Evolutionary conservation across 805 yeast species (phyloP).

Genomic region (Pichia scutulata): DNA sequence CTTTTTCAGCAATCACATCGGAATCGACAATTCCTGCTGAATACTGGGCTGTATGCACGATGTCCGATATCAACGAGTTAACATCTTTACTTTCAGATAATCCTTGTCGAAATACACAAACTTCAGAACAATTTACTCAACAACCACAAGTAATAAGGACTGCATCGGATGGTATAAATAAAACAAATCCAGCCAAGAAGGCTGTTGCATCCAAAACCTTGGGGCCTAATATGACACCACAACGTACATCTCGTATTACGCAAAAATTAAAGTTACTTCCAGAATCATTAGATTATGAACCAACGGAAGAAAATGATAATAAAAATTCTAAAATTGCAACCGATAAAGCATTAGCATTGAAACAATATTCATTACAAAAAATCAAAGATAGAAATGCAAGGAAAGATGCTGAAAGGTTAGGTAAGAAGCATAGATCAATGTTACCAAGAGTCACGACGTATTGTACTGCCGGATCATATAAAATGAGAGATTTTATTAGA

Average conservation of each 20-base stretch:
- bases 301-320: conserved; percentile 15
- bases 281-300: conserved; percentile 36
- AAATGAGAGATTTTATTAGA: conserved; percentile 76
- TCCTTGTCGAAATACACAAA: conserved; percentile 19
- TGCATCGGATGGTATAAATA: background rate
- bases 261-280: conserved; percentile 70
- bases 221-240: conserved; percentile 54
- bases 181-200: background rate
- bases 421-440: conserved; percentile 75
- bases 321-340: background rate
- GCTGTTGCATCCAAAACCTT: conserved; percentile 27
- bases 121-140: background rate
- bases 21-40: background rate
- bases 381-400: conserved; percentile 86
- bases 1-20: background rate
- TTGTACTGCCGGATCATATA: conserved; percentile 90
- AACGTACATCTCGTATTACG: conserved; percentile 65
- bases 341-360: conserved; percentile 39
- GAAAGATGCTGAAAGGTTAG: conserved; percentile 87
- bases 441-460: conserved; percentile 94
- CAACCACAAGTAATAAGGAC: background rate
- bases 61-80: conserved; percentile 14
- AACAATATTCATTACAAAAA: conserved; percentile 56
- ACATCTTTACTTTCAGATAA: conserved; percentile 27
- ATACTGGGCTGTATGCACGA: background rate